Conservation (phyloP, 225 moss, liverwort and hornwort genomes). For the Marchantia paleacea region DNA sequence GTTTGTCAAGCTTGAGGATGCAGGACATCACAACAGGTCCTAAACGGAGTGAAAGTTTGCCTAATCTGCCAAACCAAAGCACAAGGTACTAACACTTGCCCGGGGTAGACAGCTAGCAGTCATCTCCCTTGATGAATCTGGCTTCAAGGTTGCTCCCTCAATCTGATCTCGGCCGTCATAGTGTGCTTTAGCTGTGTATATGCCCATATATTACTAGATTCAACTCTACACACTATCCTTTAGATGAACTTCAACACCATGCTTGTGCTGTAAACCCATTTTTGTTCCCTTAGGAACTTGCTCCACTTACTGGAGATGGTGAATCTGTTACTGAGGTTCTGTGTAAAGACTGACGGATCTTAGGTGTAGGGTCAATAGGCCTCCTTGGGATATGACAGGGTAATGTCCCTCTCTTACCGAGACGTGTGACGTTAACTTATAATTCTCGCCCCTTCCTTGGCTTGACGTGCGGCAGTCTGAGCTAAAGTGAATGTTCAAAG, state of each 20-base stretch:
- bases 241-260: slow-evolving; percentile 5
- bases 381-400: not conserved
- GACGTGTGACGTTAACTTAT: not conserved
- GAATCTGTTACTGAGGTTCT: slow-evolving; percentile 22
- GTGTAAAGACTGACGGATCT: slow-evolving; percentile 14
- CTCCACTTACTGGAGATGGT: slow-evolving; percentile 15
- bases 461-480: slow-evolving; percentile 5
- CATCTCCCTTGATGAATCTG: not conserved
- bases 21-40: slow-evolving; percentile 24
- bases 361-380: slow-evolving; percentile 17
- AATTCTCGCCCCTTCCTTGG: not conserved
- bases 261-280: slow-evolving; percentile 23
- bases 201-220: slow-evolving; percentile 20
- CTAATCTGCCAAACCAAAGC: slow-evolving; percentile 19
- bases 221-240: not conserved
- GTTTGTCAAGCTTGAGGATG: slow-evolving; percentile 11
- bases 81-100: slow-evolving; percentile 17
- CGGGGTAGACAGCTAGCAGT: slow-evolving; percentile 6
- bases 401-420: slow-evolving; percentile 5
- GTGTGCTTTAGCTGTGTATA: slow-evolving; percentile 8
- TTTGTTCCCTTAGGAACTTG: slow-evolving; percentile 25
- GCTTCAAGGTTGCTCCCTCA: not conserved
- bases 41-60: slow-evolving; percentile 25
- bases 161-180: not conserved
- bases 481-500: not conserved